Evolutionary conservation across 164 flowering plant genomes (phyloP), one percentile per base, ranked within the genome.

Genomic region (Kalanchoe fedtschenkoi): DNA sequence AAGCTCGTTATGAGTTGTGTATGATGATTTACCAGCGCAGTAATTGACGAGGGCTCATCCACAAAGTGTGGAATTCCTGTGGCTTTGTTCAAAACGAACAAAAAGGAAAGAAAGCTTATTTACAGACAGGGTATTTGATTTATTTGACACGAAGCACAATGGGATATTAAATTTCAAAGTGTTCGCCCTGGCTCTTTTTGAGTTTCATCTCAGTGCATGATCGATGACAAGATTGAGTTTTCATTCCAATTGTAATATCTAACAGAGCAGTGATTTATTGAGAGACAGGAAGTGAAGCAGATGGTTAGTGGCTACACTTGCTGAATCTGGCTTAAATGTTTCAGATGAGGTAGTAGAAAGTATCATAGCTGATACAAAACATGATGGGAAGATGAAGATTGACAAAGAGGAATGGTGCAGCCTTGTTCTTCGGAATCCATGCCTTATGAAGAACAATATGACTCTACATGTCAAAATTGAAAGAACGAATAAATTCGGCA

Each of bases 251-350:
- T 87, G 16, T 87, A 87, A 17, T 88, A 87, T 75, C 85, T 87
- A 62, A 87, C 84, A 77, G 88, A 87, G 73, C 93, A 87, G 76
- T 86, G 89, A 24, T 87, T 81, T 71, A 87, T 87, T 61, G 89
- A 87, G 72, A 78, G 93, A 61, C 89, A 86, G 68, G 93, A 86
- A 89, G 96, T 91, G 70, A 91, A 91, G 74, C 97, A 91, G 85
- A 91, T 91, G 97, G 97, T 91, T n/a, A 34, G 97, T 91, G 14
- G 97, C 97, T 62, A 91, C 97, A 30, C 97, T 91, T 73, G 97
- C 96, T 32, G 97, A 91, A 82, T 91, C 97, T 80, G 97, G 96
- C 24, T 88, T 91, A 96, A 91, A 91, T 75, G 95, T 91, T 60
- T 86, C 96, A 10, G 97, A 91, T 73, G 93, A 86, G 72, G 93